A percentile compares a stretch with the other conserved stretches of the same genome.
These are phyloP conservation scores for Salix arbutifolia DNA, from an alignment of 345 rosid genomes.

Conservation along the genomic window DNA sequence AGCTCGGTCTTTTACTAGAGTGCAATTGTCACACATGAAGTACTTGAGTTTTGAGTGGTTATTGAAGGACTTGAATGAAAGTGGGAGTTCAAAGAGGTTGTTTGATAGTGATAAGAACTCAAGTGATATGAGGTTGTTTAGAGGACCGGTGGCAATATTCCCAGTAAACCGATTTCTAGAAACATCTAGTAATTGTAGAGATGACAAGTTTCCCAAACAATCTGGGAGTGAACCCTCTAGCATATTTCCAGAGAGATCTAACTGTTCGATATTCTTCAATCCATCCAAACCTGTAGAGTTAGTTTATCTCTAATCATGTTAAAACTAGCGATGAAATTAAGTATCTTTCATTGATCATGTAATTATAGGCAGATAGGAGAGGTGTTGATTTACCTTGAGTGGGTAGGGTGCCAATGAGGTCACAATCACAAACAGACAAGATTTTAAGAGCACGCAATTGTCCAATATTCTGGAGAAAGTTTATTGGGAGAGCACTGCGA, in stretches of 20 bases:
- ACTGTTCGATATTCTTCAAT: slow-evolving; percentile 1
- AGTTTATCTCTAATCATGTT: too few relatives aligned
- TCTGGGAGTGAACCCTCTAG: not conserved
- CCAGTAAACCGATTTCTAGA: slow-evolving; percentile 11
- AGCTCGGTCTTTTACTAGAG: not conserved
- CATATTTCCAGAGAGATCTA: not conserved
- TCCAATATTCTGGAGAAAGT: not conserved
- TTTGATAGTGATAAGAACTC: not conserved
- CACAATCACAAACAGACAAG: not conserved
- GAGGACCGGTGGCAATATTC: not conserved
- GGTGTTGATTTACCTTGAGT: not conserved
- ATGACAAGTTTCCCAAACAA: slow-evolving; percentile 12
- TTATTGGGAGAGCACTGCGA: not conserved
- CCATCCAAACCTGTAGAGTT: slow-evolving; percentile 5
- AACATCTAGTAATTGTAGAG: slow-evolving; percentile 5
- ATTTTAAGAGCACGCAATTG: not conserved
- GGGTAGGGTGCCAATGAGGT: not conserved
- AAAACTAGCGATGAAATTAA: too few relatives aligned
- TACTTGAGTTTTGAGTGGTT: slow-evolving; percentile 17
- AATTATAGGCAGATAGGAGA: too few relatives aligned
- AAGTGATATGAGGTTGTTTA: not conserved
- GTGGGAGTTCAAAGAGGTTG: not conserved
- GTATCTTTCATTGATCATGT: too few relatives aligned
- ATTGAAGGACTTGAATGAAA: not conserved
- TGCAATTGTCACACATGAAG: not conserved